These are phyloP conservation scores for Saccharomyces hybrid DNA, from an alignment of 1,139 yeast species.

Conservation along the genomic window DNA sequence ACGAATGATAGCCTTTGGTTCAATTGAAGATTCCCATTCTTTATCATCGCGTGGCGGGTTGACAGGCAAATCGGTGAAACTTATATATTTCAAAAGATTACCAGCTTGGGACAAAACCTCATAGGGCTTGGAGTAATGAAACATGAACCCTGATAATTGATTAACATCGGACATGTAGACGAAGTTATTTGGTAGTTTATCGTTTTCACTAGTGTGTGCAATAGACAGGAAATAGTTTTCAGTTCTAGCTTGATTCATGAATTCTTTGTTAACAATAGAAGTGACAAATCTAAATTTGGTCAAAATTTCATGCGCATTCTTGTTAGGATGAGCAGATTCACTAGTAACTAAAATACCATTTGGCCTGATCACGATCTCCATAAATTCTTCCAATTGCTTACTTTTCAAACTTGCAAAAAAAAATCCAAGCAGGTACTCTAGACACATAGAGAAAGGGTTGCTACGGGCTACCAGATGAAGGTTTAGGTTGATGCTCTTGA, in stretches of 20 bases:
- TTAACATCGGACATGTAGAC: conserved; percentile 87
- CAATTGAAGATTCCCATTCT: conserved; percentile 36
- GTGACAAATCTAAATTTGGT: conserved; percentile 52
- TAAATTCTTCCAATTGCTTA: conserved; percentile 50
- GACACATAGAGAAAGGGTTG: conserved; percentile 49
- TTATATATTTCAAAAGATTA: conserved; percentile 52
- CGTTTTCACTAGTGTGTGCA: conserved; percentile 68
- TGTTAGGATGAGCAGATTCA: conserved; percentile 34
- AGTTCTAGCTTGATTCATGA: conserved; percentile 71
- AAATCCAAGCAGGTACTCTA: conserved; percentile 47
- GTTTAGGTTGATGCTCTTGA: conserved; percentile 54
- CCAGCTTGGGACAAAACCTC: conserved; percentile 47
- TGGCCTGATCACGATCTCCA: conserved; percentile 57
- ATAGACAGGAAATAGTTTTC: conserved; percentile 76
- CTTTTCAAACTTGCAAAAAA: conserved; percentile 38
- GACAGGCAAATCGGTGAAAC: conserved; percentile 75
- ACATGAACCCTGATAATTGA: conserved; percentile 66
- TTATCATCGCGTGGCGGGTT: conserved; percentile 51
- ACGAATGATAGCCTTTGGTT: conserved; percentile 39
- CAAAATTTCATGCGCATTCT: conserved; percentile 20
- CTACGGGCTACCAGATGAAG: conserved; percentile 73
- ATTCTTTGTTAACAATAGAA: conserved; percentile 77
- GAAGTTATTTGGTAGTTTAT: conserved; percentile 60
- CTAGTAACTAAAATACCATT: conserved; percentile 43
- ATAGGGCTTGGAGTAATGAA: conserved; percentile 41